Base-by-base conservation (phyloP, 2,329 filamentous ascomycete species). In the Cercospora sp. region DNA sequence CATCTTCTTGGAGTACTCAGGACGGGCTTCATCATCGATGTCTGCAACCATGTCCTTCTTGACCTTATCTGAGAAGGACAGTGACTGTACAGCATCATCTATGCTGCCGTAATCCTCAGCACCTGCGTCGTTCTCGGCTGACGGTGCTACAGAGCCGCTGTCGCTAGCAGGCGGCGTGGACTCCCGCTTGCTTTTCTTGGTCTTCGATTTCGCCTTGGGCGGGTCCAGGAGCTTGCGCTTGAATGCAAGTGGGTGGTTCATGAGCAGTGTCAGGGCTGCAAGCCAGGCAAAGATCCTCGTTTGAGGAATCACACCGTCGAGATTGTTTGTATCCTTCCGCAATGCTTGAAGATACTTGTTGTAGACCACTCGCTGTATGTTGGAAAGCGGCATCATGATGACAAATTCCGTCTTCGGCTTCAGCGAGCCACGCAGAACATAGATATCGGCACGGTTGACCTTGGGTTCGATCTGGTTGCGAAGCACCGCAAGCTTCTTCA, bases 361-460 rank as follows among this genome's bases (percentile, higher is more conserved):
- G 77, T 97, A 97, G 0, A 89, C 83, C 2, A 81, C 74, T 53
- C 78, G 80, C 78, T 97, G 94, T 1, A 91, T 59, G 0, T 81
- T 73, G 0, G 91, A 92, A 10, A 95, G 81, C 6, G 90, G 87
- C 5, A 97, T 82, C 3, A 85, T 91, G 63, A 97, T 85, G 31
- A 96, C 86, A 75, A 94, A 97, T 75, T 97, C 94, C 7, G 85
- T 86, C 77, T 97, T 97, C 0, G 83, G 81, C 2, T 91, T 91
- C 53, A 97, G 81, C 45, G 89, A 87, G 12, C 88, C 82, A 69
- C 86, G 85, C 53, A 96, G 81, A 5, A 85, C 87, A 2, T 85
- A 85, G 68, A 93, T 90, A 61, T 91, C 92, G 7, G 86, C 87
- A 30, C 94, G 87, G 74, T 94, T 84, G 16, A 96, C 88, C 78